These are phyloP conservation scores for Corynespora cassiicola DNA, from an alignment of 2,329 filamentous ascomycete species.

Conservation along the genomic window DNA sequence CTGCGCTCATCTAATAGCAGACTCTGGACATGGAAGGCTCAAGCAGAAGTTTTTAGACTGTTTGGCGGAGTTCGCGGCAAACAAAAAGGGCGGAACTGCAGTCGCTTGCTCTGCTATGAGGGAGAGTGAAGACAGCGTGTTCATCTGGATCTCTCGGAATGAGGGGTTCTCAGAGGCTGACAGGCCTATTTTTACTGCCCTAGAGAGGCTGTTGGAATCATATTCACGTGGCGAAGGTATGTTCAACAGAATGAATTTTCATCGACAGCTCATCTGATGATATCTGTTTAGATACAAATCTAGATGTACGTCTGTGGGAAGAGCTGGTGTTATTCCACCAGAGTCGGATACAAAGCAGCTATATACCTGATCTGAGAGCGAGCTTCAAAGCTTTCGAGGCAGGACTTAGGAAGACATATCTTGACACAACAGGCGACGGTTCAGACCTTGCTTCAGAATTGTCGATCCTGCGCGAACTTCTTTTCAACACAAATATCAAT, in stretches of 20 bases:
- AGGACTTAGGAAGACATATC: slow-evolving; percentile 1
- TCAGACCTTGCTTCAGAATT: slow-evolving; percentile 10
- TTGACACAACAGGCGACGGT: slow-evolving; percentile 3
- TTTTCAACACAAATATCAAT: slow-evolving; percentile 14
- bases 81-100: slow-evolving; percentile 26
- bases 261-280: slow-evolving; percentile 8
- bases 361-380: slow-evolving; percentile 25
- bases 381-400: slow-evolving; percentile 23
- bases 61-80: slow-evolving; percentile 27
- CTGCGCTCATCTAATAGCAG: slow-evolving; percentile 23
- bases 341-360: slow-evolving; percentile 21
- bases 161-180: slow-evolving; percentile 24
- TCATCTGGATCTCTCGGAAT: slow-evolving; percentile 29
- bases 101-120: slow-evolving; percentile 29
- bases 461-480: slow-evolving; percentile 13
- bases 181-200: slow-evolving; percentile 14
- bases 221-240: slow-evolving; percentile 14
- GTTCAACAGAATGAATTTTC: slow-evolving; percentile 7
- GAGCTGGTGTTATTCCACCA: slow-evolving; percentile 26
- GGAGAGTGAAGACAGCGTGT: slow-evolving; percentile 25
- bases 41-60: slow-evolving; percentile 30
- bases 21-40: slow-evolving; percentile 25
- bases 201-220: slow-evolving; percentile 13
- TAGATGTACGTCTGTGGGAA: slow-evolving; percentile 17
- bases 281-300: slow-evolving; percentile 4